Evolutionary conservation across 1,139 yeast genomes (phyloP), one percentile per base, ranked within the genome.

Genomic region (Nakaseomyces uthaithaninus): DNA sequence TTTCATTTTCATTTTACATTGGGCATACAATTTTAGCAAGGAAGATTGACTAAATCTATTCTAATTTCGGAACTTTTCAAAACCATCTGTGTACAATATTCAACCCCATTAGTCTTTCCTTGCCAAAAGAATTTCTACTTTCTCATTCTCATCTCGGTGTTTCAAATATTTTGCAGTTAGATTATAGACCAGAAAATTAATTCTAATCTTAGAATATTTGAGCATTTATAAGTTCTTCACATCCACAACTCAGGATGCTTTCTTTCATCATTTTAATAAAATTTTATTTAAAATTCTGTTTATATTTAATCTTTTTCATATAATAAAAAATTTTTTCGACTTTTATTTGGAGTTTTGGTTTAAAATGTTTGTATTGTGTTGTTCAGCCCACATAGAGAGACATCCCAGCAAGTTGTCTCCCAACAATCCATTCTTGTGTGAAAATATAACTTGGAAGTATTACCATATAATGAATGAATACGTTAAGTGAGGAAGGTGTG

Each of bases 81-180:
- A n/a, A n/a, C n/a, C 33, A 28, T 28, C 33, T 8, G 6, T 28
- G 33, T 28, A 28, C 33, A 28, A 28, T 28, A 28, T 11, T 11
- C 33, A 28, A 16, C 10, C 2, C 15, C 15, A 4, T 11, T 28
- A 17, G 14, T 28, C 11, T 28, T 16, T 2, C 24, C 10, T 22
- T 28, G 10, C 4, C 12, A 16, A 28, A 28, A 28, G 11, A 28
- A 17, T 28, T 28, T 11, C 18, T 4, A 8, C 18, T 28, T 28
- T 27, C n/a, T 28, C 33, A 17, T 28, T 12, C 30, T 14, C 16
- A 18, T n/a, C n/a, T n/a, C 33, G 33, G 22, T 10, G 10, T 10
- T 7, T 22, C 10, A 10, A 22, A 7, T 7, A 10, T 22, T 22
- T 22, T 22, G 24, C 10, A 10, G 24, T 7, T 28, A 17, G 33